These are phyloP conservation scores for Schizopora paradoxa DNA, from an alignment of 1,284 basidiomycete species.

Conservation along the genomic window DNA sequence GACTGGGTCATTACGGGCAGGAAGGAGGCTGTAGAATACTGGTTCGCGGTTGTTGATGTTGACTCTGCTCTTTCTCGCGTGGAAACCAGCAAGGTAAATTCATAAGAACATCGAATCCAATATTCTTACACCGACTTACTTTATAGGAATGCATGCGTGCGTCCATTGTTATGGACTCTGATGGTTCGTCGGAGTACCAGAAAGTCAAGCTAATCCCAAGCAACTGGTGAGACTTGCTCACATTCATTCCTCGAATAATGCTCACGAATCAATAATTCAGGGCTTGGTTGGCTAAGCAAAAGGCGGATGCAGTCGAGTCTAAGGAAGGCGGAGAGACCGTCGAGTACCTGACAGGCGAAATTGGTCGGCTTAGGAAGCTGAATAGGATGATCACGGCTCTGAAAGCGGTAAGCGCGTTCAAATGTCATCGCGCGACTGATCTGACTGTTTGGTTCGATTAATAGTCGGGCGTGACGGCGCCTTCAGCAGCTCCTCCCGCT, in stretches of 20 bases:
- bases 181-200: background rate
- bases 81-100: background rate
- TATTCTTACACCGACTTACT: background rate
- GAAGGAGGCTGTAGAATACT: slow-evolving; percentile 1
- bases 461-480: background rate
- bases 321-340: background rate
- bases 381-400: background rate
- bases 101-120: background rate
- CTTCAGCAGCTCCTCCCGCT: background rate
- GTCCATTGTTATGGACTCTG: background rate
- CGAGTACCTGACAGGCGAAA: background rate
- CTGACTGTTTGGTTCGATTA: background rate
- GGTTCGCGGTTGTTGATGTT: background rate
- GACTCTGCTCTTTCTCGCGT: background rate
- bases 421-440: background rate
- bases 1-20: slow-evolving; percentile 1
- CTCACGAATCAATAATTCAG: background rate
- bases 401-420: background rate
- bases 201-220: background rate
- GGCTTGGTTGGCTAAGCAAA: background rate
- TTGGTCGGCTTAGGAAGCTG: background rate
- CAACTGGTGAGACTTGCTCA: background rate
- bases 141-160: background rate
- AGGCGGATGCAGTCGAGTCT: background rate
- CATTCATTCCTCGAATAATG: background rate